Base-by-base conservation (phyloP, 768 basidiomycete species). In the Hygrocybe coccinea region DNA sequence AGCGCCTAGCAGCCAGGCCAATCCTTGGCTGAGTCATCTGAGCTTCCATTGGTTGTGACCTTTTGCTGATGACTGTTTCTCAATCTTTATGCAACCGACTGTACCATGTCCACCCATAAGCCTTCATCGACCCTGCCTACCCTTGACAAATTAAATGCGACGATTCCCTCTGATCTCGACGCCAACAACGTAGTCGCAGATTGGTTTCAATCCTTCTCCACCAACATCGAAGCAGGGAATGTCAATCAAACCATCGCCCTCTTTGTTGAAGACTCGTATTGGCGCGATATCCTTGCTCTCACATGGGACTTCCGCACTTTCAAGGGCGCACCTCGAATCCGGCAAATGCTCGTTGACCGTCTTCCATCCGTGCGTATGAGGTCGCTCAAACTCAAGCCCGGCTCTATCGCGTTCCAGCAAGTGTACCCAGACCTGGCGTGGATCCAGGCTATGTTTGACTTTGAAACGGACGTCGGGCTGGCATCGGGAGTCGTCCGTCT, bases 251-350 rank as follows among this genome's bases (percentile, higher is more conserved):
- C 67, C 4, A 21, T 55, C 24, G 39, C 44, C 5, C 58, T 71
- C 17, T 62, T 72, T 24, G 57, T 62, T 1, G 60, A 66, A 2
- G 64, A 66, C n/a, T 62, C 66, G 3, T 67, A 71, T 53, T 83
- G 82, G 83, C 71, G 79, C 19, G 83, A 84, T 61, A 69, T 77
- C 29, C 62, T 80, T 12, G 66, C 78, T 1, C 65, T 83, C 41
- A 83, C 84, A 1, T 81, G 77, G 75, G 73, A 79, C 60, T 74
- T 85, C 59, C 75, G 79, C 6, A 79, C 79, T 1, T 74, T 82
- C 58, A 63, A 67, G 5, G 71, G 72, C 1, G 62, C 56, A 17
- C 50, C 64, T n/a, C 60, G 69, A 17, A 74, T 82, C 61, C 66
- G 50, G 14, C 53, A 58, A 19, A 73, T 82, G 58, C 68, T 82